Evolutionary conservation across 306 rosid species (phyloP), one percentile per base, ranked within the genome.

Genomic region (Oxytropis ochrocephala): DNA sequence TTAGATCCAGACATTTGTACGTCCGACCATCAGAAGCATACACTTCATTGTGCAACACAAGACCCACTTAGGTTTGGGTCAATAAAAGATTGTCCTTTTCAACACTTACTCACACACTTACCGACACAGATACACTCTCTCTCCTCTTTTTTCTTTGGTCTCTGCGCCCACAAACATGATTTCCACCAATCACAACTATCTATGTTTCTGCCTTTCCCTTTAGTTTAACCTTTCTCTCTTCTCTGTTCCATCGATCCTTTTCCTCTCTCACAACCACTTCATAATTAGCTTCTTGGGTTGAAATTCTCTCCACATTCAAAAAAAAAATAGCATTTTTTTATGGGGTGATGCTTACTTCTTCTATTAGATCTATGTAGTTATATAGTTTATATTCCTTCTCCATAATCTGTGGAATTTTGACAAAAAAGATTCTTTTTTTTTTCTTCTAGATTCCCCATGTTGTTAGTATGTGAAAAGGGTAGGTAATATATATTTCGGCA

Each of bases 211-310:
- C 83, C 75, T 72, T 30, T 3, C 3, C 33, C 33, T 30, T 30
- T 30, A 30, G 63, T 73, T 60, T 78, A 76, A 86, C 83, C 83
- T 17, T 35, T 24, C 53, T 32, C 54, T 57, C 74, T 62, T 64
- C 72, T 19, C 72, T 81, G 79, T 83, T 86, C 65, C 82, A 78
- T 57, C 75, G 85, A 77, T 82, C 83, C n/a, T n/a, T n/a, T n/a
- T n/a, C 44, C 79, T 57, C 78, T 67, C 76, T 73, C 54, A 35
- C 81, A 21, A 56, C 4, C 83, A 46, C 68, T 66, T 48, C 78
- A 30, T 30, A 30, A 30, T 5, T 1, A n/a, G n/a, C n/a, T 30
- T 30, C 36, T 19, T 64, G 16, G 59, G 53, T 30, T 30, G 33
- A 5, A 30, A 30, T 30, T 30, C 33, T 80, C 70, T 44, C 46